Evolutionary conservation across 2,329 filamentous ascomycete genomes (phyloP).

Genomic region (Zymoseptoria brevis): DNA sequence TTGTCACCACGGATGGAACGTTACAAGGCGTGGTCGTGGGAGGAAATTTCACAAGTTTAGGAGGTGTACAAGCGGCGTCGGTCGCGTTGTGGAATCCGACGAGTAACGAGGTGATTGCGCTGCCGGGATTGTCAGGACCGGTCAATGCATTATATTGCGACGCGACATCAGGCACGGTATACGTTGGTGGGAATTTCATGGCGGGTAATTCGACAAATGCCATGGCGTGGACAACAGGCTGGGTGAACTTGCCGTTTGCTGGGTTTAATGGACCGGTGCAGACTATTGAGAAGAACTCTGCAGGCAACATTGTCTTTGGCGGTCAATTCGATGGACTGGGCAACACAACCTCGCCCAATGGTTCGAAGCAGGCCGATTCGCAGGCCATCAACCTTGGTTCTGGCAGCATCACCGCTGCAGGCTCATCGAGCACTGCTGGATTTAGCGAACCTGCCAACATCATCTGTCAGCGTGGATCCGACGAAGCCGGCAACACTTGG

Average conservation of each 20-base stretch:
- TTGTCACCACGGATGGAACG: slow-evolving; percentile 57
- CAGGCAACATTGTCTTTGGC: slow-evolving; percentile 84
- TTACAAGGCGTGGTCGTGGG: slow-evolving; percentile 72
- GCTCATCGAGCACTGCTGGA: slow-evolving; percentile 53
- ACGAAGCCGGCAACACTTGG: slow-evolving; percentile 73
- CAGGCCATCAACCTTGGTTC: slow-evolving; percentile 78
- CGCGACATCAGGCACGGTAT: slow-evolving; percentile 65
- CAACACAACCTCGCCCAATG: slow-evolving; percentile 62
- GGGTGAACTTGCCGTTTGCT: slow-evolving; percentile 76
- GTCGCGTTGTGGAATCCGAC: slow-evolving; percentile 75
- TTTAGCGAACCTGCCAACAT: slow-evolving; percentile 73
- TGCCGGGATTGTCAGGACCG: slow-evolving; percentile 73
- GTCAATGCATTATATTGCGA: slow-evolving; percentile 83
- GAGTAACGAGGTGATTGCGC: slow-evolving; percentile 60
- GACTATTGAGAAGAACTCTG: slow-evolving; percentile 70
- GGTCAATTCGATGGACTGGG: slow-evolving; percentile 82
- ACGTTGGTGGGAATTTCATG: slow-evolving; percentile 80
- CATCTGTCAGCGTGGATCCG: slow-evolving; percentile 65
- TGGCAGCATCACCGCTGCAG: slow-evolving; percentile 63
- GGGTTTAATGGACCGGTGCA: slow-evolving; percentile 91
- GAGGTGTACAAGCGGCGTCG: slow-evolving; percentile 64
- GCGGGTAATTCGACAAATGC: slow-evolving; percentile 80
- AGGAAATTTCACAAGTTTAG: slow-evolving; percentile 92
- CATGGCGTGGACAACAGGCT: slow-evolving; percentile 69
- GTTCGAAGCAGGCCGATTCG: slow-evolving; percentile 47